Evolutionary conservation across 192 early-diverging fungal species (phyloP).

Genomic region (Gaertneriomyces sp.): DNA sequence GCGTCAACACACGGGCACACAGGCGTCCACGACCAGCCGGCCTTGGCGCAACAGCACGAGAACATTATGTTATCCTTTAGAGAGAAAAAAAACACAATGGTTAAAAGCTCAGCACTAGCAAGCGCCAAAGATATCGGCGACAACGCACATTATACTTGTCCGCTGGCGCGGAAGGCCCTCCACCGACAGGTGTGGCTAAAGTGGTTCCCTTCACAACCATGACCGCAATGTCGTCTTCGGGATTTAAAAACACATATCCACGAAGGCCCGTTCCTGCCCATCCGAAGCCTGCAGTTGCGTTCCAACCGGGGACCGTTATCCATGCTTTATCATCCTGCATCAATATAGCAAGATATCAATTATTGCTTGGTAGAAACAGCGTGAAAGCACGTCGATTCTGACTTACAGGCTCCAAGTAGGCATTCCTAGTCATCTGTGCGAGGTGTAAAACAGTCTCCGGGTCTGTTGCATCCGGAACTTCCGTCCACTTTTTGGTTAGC

Average conservation of each 20-base stretch:
- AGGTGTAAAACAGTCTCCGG: conserved; percentile 66
- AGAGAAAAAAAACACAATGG: not conserved
- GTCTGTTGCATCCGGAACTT: conserved; percentile 70
- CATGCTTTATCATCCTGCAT: conserved; percentile 8
- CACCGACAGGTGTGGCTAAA: conserved; percentile 36
- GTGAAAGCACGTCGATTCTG: conserved; percentile 4
- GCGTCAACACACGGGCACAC: conserved; percentile 73
- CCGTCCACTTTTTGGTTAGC: not conserved
- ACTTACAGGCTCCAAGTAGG: conserved; percentile 66
- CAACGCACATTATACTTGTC: conserved; percentile 46
- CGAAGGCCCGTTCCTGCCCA: conserved; percentile 49
- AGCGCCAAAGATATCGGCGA: not conserved
- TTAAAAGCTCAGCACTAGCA: not conserved
- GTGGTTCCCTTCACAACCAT: conserved; percentile 81
- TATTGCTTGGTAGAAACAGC: too few relatives aligned
- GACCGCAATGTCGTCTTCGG: conserved; percentile 62
- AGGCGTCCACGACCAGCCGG: conserved; percentile 71
- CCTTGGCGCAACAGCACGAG: conserved; percentile 92
- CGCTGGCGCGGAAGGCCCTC: conserved; percentile 32
- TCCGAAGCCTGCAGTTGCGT: conserved; percentile 37
- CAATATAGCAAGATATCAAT: not conserved
- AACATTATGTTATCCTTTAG: conserved; percentile 86
- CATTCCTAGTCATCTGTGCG: conserved; percentile 78
- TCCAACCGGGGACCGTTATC: conserved; percentile 17
- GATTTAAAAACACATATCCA: conserved; percentile 82